Evolutionary conservation across 2,329 filamentous ascomycete genomes (phyloP).

Genomic region (Aspergillus japonicus): DNA sequence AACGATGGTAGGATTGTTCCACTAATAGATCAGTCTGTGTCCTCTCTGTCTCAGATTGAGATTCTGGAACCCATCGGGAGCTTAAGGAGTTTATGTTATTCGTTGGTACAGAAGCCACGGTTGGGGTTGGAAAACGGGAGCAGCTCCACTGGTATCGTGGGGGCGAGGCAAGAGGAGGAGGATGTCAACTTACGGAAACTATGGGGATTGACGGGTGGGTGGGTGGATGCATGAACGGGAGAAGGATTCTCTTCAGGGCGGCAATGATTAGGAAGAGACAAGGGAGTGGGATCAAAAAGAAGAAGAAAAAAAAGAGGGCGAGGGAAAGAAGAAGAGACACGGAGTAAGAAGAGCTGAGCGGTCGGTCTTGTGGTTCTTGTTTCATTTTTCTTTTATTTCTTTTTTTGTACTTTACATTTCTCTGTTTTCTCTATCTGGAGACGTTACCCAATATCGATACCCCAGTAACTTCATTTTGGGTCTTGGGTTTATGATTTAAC

Average conservation of each 20-base stretch:
- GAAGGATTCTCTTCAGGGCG: not conserved
- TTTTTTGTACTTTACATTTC: not conserved
- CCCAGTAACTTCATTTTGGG: constrained; percentile 26
- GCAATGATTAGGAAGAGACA: too few relatives aligned
- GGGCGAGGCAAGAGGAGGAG: not conserved
- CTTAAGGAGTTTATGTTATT: not conserved
- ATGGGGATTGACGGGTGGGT: too few relatives aligned
- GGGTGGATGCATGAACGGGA: not conserved
- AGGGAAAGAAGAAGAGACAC: constrained; percentile 4
- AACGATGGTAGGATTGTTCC: constrained; percentile 1
- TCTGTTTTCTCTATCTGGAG: constrained; percentile 15
- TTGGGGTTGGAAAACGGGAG: not conserved
- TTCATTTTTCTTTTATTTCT: constrained; percentile 18
- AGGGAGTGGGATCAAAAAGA: not conserved
- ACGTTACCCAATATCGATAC: constrained; percentile 37
- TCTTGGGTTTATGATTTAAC: not conserved
- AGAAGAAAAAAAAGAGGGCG: not conserved
- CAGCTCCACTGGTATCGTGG: not conserved
- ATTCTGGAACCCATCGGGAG: not conserved
- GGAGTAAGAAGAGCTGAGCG: not conserved
- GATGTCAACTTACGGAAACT: not conserved
- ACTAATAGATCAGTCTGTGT: not conserved
- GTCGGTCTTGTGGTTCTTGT: not conserved
- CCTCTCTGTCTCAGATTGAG: not conserved
- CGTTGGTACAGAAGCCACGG: not conserved